A percentile compares a stretch with the other conserved stretches of the same genome.
Conservation (phyloP, 805 yeast species). For the Isabelozyma heimii region DNA sequence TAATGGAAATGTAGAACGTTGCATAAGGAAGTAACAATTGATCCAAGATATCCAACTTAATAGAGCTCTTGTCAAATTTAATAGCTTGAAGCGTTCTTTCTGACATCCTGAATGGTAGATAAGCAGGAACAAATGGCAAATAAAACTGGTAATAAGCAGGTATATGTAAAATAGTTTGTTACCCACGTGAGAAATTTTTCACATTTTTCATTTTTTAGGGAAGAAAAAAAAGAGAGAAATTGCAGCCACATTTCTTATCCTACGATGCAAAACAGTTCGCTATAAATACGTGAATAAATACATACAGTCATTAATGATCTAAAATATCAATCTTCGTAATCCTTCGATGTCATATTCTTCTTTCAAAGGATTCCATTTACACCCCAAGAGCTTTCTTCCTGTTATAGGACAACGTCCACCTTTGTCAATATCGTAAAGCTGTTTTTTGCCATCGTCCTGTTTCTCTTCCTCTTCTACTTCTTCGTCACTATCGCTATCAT, state of each 20-base stretch:
- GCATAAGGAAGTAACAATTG: conserved; percentile 82
- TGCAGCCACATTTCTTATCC: neutral
- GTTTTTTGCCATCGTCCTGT: neutral
- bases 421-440: conserved; percentile 28
- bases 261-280: neutral
- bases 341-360: conserved; percentile 75
- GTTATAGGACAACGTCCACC: conserved; percentile 87
- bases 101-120: neutral
- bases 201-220: neutral
- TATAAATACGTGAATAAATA: neutral
- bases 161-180: too few relatives aligned
- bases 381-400: conserved; percentile 66
- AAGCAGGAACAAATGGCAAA: neutral
- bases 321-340: conserved; percentile 69
- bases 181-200: neutral
- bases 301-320: conserved; percentile 5
- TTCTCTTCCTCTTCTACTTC: conserved; percentile 11
- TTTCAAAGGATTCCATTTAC: conserved; percentile 56
- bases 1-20: conserved; percentile 62
- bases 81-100: conserved; percentile 54
- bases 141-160: neutral
- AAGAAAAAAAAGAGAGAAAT: too few relatives aligned
- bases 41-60: conserved; percentile 63
- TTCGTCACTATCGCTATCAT: conserved; percentile 14
- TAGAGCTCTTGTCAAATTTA: conserved; percentile 48